Evolutionary conservation across 306 rosid species (phyloP).

Genomic region (Citrullus colocynthis): DNA sequence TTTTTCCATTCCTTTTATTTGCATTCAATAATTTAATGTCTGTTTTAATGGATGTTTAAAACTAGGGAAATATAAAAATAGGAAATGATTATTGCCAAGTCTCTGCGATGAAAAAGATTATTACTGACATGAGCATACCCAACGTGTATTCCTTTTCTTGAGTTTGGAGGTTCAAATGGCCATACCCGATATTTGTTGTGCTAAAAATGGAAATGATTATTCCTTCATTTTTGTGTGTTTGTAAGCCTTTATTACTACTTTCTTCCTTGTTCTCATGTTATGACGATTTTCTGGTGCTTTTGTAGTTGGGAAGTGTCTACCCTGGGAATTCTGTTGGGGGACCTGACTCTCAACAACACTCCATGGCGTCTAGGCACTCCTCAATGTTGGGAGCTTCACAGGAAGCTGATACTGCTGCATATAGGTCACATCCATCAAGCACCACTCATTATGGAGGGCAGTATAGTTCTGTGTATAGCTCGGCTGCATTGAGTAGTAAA

Average conservation of each 20-base stretch:
- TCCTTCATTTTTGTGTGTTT: not conserved
- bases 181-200: not conserved
- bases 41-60: not conserved
- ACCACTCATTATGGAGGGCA: constrained; percentile 80
- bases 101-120: too few relatives aligned
- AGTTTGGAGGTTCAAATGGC: not conserved
- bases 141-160: too few relatives aligned
- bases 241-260: not conserved
- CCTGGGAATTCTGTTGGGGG: constrained; percentile 74
- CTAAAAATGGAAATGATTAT: not conserved
- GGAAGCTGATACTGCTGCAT: constrained; percentile 61
- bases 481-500: constrained; percentile 53
- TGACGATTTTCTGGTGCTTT: constrained; percentile 3
- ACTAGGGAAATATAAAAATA: not conserved
- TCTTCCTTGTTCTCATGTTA: not conserved
- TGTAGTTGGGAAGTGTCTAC: constrained; percentile 57
- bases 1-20: not conserved
- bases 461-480: constrained; percentile 77
- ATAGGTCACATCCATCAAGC: constrained; percentile 54
- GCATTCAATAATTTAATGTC: not conserved
- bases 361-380: constrained; percentile 68
- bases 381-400: constrained; percentile 57
- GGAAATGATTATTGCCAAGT: not conserved
- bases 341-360: constrained; percentile 58
- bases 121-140: not conserved